Conservation (phyloP, 495 filamentous ascomycete genomes). For the Aspergillus asperescens region DNA sequence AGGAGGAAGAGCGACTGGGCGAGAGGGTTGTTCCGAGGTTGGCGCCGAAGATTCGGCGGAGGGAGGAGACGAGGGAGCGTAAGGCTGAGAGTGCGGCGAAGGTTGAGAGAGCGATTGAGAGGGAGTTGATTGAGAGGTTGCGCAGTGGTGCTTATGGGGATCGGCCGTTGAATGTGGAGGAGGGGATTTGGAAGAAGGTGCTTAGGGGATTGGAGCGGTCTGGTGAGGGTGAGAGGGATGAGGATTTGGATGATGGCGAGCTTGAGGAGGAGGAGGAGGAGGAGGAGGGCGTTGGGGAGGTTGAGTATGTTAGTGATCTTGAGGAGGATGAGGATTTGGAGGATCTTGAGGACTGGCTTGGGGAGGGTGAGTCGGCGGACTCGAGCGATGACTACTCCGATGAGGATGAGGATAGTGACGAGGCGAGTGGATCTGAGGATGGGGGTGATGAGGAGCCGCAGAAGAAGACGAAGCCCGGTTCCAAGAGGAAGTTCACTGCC, state of each 20-base stretch:
- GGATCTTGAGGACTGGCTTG: constrained; percentile 72
- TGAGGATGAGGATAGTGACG: constrained; percentile 46
- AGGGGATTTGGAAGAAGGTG: constrained; percentile 96
- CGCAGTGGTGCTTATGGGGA: constrained; percentile 93
- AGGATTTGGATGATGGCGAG: constrained; percentile 87
- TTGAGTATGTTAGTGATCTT: constrained; percentile 80
- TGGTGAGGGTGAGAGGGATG: constrained; percentile 78
- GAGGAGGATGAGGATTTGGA: constrained; percentile 63
- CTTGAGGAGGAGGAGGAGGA: constrained; percentile 61
- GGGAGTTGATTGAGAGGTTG: constrained; percentile 88
- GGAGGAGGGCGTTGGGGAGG: constrained; percentile 66
- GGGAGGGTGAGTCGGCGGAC: constrained; percentile 53
- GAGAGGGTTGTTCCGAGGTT: constrained; percentile 85
- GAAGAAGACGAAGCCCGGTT: constrained; percentile 51
- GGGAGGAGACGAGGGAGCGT: constrained; percentile 86
- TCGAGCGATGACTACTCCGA: constrained; percentile 44
- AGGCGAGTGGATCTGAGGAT: constrained; percentile 47
- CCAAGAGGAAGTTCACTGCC: constrained; percentile 64
- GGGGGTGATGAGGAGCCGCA: constrained; percentile 38
- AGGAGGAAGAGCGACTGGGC: constrained; percentile 85
- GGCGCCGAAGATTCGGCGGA: constrained; percentile 83
- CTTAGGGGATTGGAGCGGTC: constrained; percentile 80
- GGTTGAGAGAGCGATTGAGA: constrained; percentile 92
- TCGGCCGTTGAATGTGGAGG: constrained; percentile 87
- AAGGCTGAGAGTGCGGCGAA: constrained; percentile 93